These are phyloP conservation scores for Camellia granthamiana DNA, from an alignment of 148 eudicot genomes.

Conservation along the genomic window DNA sequence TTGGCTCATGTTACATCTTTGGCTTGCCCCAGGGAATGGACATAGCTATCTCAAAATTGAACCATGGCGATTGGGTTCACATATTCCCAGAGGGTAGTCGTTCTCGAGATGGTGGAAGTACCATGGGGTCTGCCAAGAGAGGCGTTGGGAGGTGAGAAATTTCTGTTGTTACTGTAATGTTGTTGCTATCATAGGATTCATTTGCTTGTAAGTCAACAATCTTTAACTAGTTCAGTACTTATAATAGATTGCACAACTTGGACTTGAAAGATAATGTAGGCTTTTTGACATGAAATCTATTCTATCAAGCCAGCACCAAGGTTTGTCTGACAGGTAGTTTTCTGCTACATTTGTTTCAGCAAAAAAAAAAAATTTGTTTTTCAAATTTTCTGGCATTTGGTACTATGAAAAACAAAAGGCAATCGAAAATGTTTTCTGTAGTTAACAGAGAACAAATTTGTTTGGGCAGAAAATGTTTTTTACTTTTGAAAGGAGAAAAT, in stretches of 20 bases:
- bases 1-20: background rate
- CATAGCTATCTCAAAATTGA: constrained; percentile 80
- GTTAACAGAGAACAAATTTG: no score
- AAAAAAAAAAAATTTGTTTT: no score
- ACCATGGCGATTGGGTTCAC: constrained; percentile 92
- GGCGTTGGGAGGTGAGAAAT: constrained; percentile 74
- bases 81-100: constrained; percentile 98
- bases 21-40: constrained; percentile 70
- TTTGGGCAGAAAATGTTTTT: no score
- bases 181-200: background rate
- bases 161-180: background rate
- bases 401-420: no score
- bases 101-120: constrained; percentile 89
- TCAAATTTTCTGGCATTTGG: no score
- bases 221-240: background rate
- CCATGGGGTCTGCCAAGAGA: constrained; percentile 70
- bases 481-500: no score
- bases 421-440: no score
- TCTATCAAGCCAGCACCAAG: background rate
- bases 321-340: constrained; percentile 1
- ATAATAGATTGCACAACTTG: background rate
- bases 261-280: background rate
- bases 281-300: background rate
- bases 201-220: background rate
- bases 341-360: no score